phyloP scores from a whole-genome alignment of 164 flowering plant genomes.

The Echeveria elegans region DNA sequence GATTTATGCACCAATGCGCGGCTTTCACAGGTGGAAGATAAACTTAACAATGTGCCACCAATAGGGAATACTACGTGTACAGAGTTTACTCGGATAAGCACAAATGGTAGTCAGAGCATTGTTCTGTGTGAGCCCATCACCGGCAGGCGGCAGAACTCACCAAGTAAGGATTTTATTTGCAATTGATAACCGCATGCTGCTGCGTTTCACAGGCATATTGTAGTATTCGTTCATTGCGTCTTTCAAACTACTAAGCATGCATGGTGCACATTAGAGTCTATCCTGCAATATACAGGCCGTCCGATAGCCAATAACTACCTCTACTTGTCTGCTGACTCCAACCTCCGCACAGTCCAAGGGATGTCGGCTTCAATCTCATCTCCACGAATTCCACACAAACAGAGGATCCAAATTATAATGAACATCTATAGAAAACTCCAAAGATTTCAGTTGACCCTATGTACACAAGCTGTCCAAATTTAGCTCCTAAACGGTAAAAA shows the following conservation, averaged over 20 bases:
- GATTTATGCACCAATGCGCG: neutral
- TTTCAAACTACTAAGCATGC: neutral
- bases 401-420: conserved; percentile 14
- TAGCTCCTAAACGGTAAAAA: conserved; percentile 95
- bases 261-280: conserved; percentile 72
- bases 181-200: neutral
- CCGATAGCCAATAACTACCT: conserved; percentile 89
- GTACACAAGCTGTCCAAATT: conserved; percentile 91
- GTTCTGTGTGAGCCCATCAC: neutral
- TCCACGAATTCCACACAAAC: conserved; percentile 12
- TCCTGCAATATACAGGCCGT: conserved; percentile 63
- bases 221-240: neutral
- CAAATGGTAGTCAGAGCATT: neutral
- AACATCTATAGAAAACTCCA: conserved; percentile 20
- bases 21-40: neutral
- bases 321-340: conserved; percentile 40
- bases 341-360: conserved; percentile 36
- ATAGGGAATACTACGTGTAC: conserved; percentile 4
- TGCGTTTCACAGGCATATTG: neutral
- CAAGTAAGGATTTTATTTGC: neutral
- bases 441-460: conserved; percentile 72
- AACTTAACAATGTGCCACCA: neutral
- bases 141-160: neutral
- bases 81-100: neutral
- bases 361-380: conserved; percentile 26